Conservation (phyloP, 192 early-diverging fungal genomes). For the Coemansia brasiliensis region DNA sequence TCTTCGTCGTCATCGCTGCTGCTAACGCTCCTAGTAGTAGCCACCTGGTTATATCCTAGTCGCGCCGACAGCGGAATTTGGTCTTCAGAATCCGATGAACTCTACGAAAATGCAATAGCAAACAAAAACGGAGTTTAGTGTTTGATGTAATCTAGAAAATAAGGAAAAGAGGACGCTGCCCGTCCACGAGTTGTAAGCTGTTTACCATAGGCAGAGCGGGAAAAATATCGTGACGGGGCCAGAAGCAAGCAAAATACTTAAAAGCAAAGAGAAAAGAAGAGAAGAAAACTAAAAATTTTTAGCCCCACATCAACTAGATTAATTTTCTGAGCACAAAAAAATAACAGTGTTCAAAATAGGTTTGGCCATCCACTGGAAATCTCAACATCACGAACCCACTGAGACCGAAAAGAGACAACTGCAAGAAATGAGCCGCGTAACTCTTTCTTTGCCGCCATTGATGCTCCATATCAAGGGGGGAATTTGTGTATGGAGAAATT, state of each 20-base stretch:
- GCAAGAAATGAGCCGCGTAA: too few relatives aligned
- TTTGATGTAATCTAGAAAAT: neutral
- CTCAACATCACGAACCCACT: too few relatives aligned
- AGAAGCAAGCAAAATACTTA: slow-evolving; percentile 16
- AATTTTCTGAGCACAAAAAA: too few relatives aligned
- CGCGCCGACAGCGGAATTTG: slow-evolving; percentile 36
- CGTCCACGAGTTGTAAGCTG: neutral
- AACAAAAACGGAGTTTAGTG: slow-evolving; percentile 7
- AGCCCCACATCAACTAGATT: neutral
- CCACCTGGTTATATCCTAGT: neutral
- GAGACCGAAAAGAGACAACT: too few relatives aligned
- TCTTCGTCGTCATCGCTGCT: slow-evolving; percentile 21
- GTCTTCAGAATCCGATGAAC: slow-evolving; percentile 51
- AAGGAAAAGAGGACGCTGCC: slow-evolving; percentile 4
- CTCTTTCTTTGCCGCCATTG: too few relatives aligned
- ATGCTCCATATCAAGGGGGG: too few relatives aligned
- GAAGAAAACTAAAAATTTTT: slow-evolving; percentile 10
- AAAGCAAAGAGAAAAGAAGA: slow-evolving; percentile 4
- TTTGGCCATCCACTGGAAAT: too few relatives aligned
- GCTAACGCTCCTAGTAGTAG: neutral
- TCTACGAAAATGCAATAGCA: slow-evolving; percentile 16
- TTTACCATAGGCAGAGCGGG: neutral
- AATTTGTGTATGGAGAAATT: too few relatives aligned
- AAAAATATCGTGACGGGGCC: neutral
- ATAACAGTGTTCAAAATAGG: too few relatives aligned